Conservation (phyloP, 2,329 filamentous ascomycete genomes). For the Alternaria consortialis region DNA sequence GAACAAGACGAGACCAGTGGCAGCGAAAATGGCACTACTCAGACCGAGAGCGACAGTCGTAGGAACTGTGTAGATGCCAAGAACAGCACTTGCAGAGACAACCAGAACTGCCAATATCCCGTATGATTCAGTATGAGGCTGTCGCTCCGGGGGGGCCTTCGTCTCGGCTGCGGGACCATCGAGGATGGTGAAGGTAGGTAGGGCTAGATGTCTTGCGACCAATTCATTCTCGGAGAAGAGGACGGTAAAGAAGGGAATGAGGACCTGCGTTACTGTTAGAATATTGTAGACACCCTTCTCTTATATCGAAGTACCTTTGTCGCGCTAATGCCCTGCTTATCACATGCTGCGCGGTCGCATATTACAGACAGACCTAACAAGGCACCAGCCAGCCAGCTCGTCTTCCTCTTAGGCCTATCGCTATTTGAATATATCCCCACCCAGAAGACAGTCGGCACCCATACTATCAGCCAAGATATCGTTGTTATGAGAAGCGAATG, state of each 20-base stretch:
- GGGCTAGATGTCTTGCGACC: conserved; percentile 31
- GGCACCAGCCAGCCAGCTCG: conserved; percentile 53
- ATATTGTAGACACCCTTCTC: background rate
- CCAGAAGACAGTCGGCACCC: conserved; percentile 44
- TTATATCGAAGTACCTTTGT: conserved; percentile 52
- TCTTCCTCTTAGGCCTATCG: conserved; percentile 36
- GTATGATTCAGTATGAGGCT: conserved; percentile 30
- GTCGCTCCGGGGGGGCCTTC: conserved; percentile 24
- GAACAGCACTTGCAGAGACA: conserved; percentile 47
- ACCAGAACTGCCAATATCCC: conserved; percentile 47
- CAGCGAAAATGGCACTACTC: conserved; percentile 54
- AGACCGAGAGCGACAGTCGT: conserved; percentile 53
- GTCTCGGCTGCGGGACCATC: conserved; percentile 33
- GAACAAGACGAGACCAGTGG: conserved; percentile 53
- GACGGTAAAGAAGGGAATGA: conserved; percentile 47
- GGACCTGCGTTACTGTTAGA: conserved; percentile 35
- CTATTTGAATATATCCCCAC: conserved; percentile 43
- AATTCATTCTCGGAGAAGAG: conserved; percentile 42
- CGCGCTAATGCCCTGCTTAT: conserved; percentile 56
- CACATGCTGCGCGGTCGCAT: conserved; percentile 56
- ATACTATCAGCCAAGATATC: conserved; percentile 54
- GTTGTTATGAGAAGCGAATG: conserved; percentile 56
- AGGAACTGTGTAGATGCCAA: conserved; percentile 47
- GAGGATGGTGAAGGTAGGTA: conserved; percentile 34
- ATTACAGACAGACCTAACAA: conserved; percentile 54